Conservation (phyloP, 2,329 filamentous ascomycete genomes). For the Apiospora saccharicola region DNA sequence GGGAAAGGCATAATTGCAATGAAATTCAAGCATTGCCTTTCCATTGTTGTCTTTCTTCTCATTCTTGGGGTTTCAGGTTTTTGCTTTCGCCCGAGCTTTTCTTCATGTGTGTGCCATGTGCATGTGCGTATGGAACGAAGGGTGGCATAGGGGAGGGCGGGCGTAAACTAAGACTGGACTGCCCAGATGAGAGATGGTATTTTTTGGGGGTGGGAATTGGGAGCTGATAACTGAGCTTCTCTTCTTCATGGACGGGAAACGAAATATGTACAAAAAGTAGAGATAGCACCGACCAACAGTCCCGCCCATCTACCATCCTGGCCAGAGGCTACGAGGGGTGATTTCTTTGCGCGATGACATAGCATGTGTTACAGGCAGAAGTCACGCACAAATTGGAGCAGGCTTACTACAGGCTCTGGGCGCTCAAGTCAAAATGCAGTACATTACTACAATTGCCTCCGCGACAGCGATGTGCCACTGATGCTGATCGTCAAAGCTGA, state of each 20-base stretch:
- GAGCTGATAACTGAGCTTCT: not conserved
- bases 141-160: not conserved
- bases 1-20: slow-evolving; percentile 10
- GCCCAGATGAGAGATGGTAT: not conserved
- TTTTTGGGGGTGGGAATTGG: not conserved
- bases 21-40: slow-evolving; percentile 9
- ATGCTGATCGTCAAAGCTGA: not conserved
- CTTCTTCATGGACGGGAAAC: not conserved
- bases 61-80: not conserved
- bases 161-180: not conserved
- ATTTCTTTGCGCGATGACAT: not conserved
- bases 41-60: not conserved
- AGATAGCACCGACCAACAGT: not conserved
- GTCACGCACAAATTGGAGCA: not conserved
- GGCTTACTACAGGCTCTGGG: slow-evolving; percentile 5
- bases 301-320: not conserved
- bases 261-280: not conserved
- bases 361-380: not conserved
- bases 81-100: not conserved
- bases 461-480: not conserved
- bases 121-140: not conserved
- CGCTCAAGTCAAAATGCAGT: not conserved
- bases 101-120: not conserved
- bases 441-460: not conserved
- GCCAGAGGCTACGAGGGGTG: not conserved